A percentile compares a stretch with the other conserved stretches of the same genome.
Conservation (phyloP, 2,329 filamentous ascomycete species). For the Fusarium dlaminii region DNA sequence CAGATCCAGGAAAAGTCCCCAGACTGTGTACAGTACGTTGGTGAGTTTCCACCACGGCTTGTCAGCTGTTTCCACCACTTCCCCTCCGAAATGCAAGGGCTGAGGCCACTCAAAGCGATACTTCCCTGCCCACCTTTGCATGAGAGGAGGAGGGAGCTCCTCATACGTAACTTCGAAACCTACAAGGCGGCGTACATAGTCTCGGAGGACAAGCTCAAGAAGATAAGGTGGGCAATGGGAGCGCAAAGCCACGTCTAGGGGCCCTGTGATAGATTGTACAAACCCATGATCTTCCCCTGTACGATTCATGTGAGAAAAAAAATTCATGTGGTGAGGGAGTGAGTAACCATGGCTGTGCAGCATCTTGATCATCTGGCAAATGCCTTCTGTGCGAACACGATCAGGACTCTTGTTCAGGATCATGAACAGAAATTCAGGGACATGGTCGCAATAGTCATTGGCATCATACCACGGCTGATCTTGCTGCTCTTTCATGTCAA, state of each 20-base stretch:
- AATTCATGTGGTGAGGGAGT: too few relatives aligned
- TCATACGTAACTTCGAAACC: background rate
- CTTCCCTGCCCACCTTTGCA: background rate
- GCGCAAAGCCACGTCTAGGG: background rate
- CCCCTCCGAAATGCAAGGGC: too few relatives aligned
- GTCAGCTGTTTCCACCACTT: too few relatives aligned
- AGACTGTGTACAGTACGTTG: rapidly evolving
- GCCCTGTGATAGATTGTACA: background rate
- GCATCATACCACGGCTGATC: rapidly evolving
- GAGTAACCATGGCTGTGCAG: background rate
- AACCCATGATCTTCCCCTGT: too few relatives aligned
- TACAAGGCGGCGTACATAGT: background rate
- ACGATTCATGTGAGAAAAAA: too few relatives aligned
- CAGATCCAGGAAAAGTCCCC: background rate
- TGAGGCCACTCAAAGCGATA: background rate
- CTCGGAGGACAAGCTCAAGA: background rate
- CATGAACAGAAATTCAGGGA: background rate
- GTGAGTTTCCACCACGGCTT: background rate
- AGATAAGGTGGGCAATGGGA: background rate
- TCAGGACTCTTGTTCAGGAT: background rate
- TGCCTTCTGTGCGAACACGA: background rate
- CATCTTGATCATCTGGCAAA: background rate
- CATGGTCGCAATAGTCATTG: background rate
- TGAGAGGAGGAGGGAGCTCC: background rate
- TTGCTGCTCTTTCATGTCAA: background rate